A percentile compares a stretch with the other conserved stretches of the same genome.
Evolutionary conservation across 2,329 filamentous ascomycete species (phyloP).

Genomic region (Mollisia scopiformis): DNA sequence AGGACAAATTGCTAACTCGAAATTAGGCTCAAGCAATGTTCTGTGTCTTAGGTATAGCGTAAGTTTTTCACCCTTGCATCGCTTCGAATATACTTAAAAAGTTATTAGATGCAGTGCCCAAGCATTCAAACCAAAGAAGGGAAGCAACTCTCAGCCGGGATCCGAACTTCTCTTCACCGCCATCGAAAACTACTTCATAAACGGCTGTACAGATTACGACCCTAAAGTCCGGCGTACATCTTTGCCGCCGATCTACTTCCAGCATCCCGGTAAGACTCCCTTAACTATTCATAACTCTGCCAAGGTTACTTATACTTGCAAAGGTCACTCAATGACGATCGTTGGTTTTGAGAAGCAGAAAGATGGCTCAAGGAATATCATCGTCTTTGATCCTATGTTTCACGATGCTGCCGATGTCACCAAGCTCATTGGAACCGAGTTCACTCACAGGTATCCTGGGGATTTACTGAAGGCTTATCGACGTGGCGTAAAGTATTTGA

Average conservation of each 20-base stretch:
- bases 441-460: slow-evolving; percentile 50
- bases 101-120: slow-evolving; percentile 60
- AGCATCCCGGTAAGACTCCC: slow-evolving; percentile 66
- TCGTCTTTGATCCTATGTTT: slow-evolving; percentile 90
- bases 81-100: background rate
- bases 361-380: slow-evolving; percentile 67
- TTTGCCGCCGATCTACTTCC: slow-evolving; percentile 86
- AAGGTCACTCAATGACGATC: slow-evolving; percentile 87
- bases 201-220: slow-evolving; percentile 49
- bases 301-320: background rate
- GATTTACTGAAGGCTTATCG: slow-evolving; percentile 73
- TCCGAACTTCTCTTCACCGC: slow-evolving; percentile 59
- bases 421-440: slow-evolving; percentile 55
- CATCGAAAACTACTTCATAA: slow-evolving; percentile 76
- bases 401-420: slow-evolving; percentile 67
- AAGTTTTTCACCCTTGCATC: slow-evolving; percentile 34
- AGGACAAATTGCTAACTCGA: slow-evolving; percentile 1
- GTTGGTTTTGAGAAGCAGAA: slow-evolving; percentile 76
- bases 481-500: slow-evolving; percentile 67
- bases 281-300: background rate
- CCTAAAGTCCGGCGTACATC: slow-evolving; percentile 71
- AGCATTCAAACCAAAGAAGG: slow-evolving; percentile 57
- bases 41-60: slow-evolving; percentile 67
- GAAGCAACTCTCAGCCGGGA: slow-evolving; percentile 36
- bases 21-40: slow-evolving; percentile 78